A percentile compares a stretch with the other conserved stretches of the same genome.
Conservation (phyloP, 2,329 filamentous ascomycete genomes). For the Calonectria pteridis region DNA sequence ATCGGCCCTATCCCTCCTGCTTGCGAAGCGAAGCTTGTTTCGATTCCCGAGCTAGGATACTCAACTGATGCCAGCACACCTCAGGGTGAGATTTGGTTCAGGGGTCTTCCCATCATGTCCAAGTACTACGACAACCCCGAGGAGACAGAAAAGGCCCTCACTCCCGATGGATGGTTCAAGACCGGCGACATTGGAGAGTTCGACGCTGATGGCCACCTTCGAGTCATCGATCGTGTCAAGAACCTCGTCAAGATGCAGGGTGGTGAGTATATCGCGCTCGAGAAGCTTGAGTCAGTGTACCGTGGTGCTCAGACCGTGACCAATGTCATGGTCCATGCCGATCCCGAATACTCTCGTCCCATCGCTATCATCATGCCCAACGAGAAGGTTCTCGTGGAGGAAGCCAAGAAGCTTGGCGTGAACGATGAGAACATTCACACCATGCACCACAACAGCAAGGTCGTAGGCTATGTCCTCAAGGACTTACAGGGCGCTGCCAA, state of each 20-base stretch:
- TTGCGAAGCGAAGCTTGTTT: slow-evolving; percentile 91
- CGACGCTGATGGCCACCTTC: slow-evolving; percentile 81
- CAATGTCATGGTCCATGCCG: slow-evolving; percentile 91
- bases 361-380: slow-evolving; percentile 83
- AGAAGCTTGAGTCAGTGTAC: slow-evolving; percentile 95
- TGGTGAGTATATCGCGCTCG: slow-evolving; percentile 96
- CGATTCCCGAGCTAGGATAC: slow-evolving; percentile 91
- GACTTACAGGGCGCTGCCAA: slow-evolving; percentile 75
- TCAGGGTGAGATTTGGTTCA: slow-evolving; percentile 93
- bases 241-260: slow-evolving; percentile 96
- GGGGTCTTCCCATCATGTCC: slow-evolving; percentile 79
- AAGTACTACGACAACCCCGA: slow-evolving; percentile 89
- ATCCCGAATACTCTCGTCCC: slow-evolving; percentile 79
- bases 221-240: slow-evolving; percentile 96
- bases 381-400: slow-evolving; percentile 71
- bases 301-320: slow-evolving; percentile 81
- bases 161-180: slow-evolving; percentile 94
- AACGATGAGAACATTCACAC: slow-evolving; percentile 76
- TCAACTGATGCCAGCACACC: slow-evolving; percentile 78
- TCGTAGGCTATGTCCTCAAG: slow-evolving; percentile 73
- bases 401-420: slow-evolving; percentile 73
- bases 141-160: slow-evolving; percentile 84
- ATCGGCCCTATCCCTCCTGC: slow-evolving; percentile 83
- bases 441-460: slow-evolving; percentile 75
- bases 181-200: slow-evolving; percentile 97